A percentile compares a stretch with the other conserved stretches of the same genome.
These are phyloP conservation scores for Lasiodiplodia sp. DNA, from an alignment of 2,329 filamentous ascomycete species.

Conservation along the genomic window DNA sequence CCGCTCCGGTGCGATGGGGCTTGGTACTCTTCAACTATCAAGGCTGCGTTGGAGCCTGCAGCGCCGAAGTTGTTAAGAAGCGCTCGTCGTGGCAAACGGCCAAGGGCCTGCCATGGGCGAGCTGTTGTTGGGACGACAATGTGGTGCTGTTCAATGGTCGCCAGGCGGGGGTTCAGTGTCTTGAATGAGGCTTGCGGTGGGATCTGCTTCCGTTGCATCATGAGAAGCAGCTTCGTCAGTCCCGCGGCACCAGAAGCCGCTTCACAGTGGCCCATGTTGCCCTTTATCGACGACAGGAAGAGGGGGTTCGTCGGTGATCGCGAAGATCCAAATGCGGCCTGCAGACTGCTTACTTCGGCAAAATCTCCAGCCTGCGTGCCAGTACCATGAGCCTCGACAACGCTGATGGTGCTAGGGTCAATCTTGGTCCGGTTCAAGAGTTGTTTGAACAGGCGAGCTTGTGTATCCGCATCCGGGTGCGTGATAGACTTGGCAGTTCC, in stretches of 20 bases:
- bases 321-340: background rate
- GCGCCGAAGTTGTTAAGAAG: conserved; percentile 40
- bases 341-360: conserved; percentile 36
- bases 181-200: conserved; percentile 34
- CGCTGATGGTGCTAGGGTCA: conserved; percentile 21
- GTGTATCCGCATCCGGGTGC: conserved; percentile 32
- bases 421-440: conserved; percentile 15
- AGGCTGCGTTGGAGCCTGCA: conserved; percentile 35
- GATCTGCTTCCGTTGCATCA: conserved; percentile 36
- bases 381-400: conserved; percentile 57
- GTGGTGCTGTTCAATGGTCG: conserved; percentile 18
- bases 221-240: conserved; percentile 39
- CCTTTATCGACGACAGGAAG: conserved; percentile 36
- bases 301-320: background rate
- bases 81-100: conserved; percentile 27
- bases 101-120: conserved; percentile 30
- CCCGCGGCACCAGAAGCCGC: conserved; percentile 38
- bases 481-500: conserved; percentile 13
- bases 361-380: conserved; percentile 63
- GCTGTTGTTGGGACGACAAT: conserved; percentile 32
- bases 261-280: conserved; percentile 43
- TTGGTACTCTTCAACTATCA: conserved; percentile 28
- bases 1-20: no score
- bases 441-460: conserved; percentile 27
- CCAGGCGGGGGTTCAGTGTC: conserved; percentile 34